Evolutionary conservation across 192 early-diverging fungal genomes (phyloP), one percentile per base, ranked within the genome.

Genomic region (Coemansia sp.): DNA sequence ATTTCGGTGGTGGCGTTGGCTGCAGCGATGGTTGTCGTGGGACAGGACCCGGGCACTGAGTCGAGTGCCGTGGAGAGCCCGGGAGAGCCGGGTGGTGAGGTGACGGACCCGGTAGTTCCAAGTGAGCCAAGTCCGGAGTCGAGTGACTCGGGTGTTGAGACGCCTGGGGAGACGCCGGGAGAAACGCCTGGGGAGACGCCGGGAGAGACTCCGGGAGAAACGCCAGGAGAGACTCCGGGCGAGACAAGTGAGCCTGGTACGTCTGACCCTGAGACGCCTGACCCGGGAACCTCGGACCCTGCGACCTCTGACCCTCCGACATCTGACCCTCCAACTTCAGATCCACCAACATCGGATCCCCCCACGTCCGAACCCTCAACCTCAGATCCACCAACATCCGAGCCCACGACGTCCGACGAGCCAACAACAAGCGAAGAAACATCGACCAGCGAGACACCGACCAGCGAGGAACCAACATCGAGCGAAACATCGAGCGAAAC

Each of bases 1-100:
- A 31, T 61, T 17, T 61, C 60, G 36, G 48, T n/a, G 18, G 60
- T 61, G 48, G 60, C 60, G 14, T 49, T 61, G 49, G 60, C 49
- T 14, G 60, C 48, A 2, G 60, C 60, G 9, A 20, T 61, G 28
- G 48, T 23, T 11, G 60, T 51, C 10, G 18, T 20, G 15, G 60
- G 60, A 20, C 48, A 61, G 60, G 48, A 49, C 34, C 12, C 26
- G 17, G 60, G 60, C 4, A 15, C 48, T n/a, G 12, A 37, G 21
- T 25, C 31, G 26, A 15, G 23, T 12, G 11, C n/a, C 15, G 26
- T 47, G 58, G 40, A 20, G 20, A 28, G 38, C n/a, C 21, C 58
- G 10, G 42, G 23, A 42, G 40, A 18, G 42, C 42, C 37, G 4
- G 23, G 26, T 3, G 26, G 37, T 1, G 36, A 17, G 12, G 1